phyloP scores from a whole-genome alignment of 139 green algal species.

The Nannochloris sp. region DNA sequence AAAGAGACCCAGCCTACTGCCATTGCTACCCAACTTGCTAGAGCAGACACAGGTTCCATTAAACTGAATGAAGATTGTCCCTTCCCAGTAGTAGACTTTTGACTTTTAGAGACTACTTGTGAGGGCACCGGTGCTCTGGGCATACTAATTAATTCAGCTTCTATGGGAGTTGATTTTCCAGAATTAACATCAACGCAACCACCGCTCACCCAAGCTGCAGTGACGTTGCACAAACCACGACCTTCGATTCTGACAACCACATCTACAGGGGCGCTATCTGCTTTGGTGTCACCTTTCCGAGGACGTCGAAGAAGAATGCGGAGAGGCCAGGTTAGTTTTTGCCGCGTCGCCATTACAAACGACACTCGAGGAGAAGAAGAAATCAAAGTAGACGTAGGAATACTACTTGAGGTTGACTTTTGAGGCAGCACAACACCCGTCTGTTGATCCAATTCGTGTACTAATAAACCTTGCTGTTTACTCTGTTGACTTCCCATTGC shows the following conservation, averaged over 20 bases:
- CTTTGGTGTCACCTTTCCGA: no score
- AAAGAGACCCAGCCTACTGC: conserved; percentile 18
- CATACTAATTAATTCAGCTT: not conserved
- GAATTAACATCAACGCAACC: not conserved
- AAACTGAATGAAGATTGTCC: no score
- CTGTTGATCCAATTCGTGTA: no score
- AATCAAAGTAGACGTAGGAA: no score
- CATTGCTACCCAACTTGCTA: conserved; percentile 5
- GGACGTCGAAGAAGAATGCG: no score
- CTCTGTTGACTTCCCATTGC: not conserved
- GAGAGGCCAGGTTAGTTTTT: no score
- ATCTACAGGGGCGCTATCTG: not conserved
- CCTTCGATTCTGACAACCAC: conserved; percentile 20
- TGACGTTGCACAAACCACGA: conserved; percentile 14
- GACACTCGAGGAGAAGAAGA: no score
- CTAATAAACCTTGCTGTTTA: no score
- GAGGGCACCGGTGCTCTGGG: not conserved
- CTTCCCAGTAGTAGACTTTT: not conserved
- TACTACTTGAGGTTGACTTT: no score
- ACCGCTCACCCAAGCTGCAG: not conserved
- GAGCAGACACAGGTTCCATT: not conserved
- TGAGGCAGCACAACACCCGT: no score
- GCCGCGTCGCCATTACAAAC: no score
- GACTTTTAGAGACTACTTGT: not conserved
- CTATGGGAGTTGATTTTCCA: not conserved